phyloP scores from a whole-genome alignment of 1,284 basidiomycete species.

The Porodaedalea pini region DNA sequence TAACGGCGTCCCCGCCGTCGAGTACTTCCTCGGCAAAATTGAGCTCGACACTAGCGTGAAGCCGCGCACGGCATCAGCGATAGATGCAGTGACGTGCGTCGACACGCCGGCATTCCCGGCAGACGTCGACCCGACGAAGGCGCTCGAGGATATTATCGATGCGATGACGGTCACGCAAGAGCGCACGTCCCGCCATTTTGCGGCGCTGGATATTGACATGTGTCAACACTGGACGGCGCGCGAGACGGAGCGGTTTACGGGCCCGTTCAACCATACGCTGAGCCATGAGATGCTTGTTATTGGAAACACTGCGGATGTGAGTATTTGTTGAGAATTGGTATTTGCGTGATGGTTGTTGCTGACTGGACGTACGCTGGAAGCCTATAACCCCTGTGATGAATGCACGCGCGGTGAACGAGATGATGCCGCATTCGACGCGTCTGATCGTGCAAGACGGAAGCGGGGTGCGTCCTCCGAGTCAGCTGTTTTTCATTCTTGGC shows the following conservation, averaged over 20 bases:
- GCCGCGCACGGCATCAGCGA: slow-evolving; percentile 22
- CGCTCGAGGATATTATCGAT: slow-evolving; percentile 23
- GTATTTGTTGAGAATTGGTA: background rate
- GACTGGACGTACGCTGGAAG: slow-evolving; percentile 9
- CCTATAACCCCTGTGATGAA: slow-evolving; percentile 27
- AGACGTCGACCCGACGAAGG: slow-evolving; percentile 20
- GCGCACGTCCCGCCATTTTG: slow-evolving; percentile 22
- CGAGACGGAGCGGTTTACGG: slow-evolving; percentile 26
- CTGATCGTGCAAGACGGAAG: slow-evolving; percentile 26
- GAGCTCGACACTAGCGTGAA: slow-evolving; percentile 23
- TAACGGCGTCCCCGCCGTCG: slow-evolving; percentile 23
- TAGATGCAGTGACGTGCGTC: slow-evolving; percentile 22
- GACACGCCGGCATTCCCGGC: slow-evolving; percentile 23
- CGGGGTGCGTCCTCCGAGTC: slow-evolving; percentile 19
- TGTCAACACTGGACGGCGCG: slow-evolving; percentile 26
- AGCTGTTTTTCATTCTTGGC: background rate
- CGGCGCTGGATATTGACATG: slow-evolving; percentile 20
- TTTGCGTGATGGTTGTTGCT: background rate
- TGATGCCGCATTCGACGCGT: slow-evolving; percentile 25
- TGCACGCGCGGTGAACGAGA: slow-evolving; percentile 25
- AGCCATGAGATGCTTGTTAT: slow-evolving; percentile 26
- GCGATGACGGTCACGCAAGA: slow-evolving; percentile 22
- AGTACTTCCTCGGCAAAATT: slow-evolving; percentile 19
- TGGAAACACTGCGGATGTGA: slow-evolving; percentile 26
- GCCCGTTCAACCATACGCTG: slow-evolving; percentile 27